A percentile compares a stretch with the other conserved stretches of the same genome.
phyloP scores from a whole-genome alignment of 2,329 filamentous ascomycete genomes.

The Fusarium incarnatum region DNA sequence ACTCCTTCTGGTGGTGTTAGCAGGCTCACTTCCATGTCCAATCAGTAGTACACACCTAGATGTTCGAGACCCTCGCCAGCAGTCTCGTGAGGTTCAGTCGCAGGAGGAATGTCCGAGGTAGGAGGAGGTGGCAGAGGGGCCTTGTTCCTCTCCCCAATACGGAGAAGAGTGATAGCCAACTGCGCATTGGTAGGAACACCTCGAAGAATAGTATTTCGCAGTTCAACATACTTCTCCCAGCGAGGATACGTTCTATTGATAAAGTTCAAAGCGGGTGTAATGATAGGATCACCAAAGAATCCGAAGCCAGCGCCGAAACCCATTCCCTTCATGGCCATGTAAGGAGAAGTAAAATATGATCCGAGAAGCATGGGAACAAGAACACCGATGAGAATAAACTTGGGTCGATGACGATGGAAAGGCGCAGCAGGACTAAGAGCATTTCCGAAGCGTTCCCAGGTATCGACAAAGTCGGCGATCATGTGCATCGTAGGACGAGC shows the following conservation, averaged over 20 bases:
- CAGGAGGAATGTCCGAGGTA: constrained; percentile 50
- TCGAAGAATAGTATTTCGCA: constrained; percentile 81
- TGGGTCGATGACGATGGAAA: constrained; percentile 66
- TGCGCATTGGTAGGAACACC: constrained; percentile 90
- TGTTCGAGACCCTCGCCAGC: constrained; percentile 54
- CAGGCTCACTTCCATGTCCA: not conserved
- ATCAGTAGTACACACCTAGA: constrained; percentile 47
- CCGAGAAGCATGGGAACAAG: constrained; percentile 64
- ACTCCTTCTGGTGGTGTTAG: constrained; percentile 56
- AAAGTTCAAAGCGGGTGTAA: constrained; percentile 68
- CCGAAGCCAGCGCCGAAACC: constrained; percentile 77
- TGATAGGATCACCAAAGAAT: constrained; percentile 84
- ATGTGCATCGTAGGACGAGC: constrained; percentile 77
- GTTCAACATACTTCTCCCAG: constrained; percentile 80
- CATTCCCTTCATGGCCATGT: constrained; percentile 72
- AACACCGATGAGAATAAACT: constrained; percentile 65
- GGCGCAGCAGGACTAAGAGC: constrained; percentile 73
- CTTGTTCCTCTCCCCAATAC: constrained; percentile 84
- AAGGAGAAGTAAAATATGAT: constrained; percentile 66
- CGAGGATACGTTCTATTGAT: constrained; percentile 73
- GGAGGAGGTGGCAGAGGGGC: constrained; percentile 76
- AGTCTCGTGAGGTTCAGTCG: constrained; percentile 57
- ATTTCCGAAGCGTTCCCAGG: constrained; percentile 64
- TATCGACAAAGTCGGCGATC: constrained; percentile 61
- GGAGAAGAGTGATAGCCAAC: constrained; percentile 81